phyloP scores from a whole-genome alignment of 306 rosid species.

The Urtica urens region DNA sequence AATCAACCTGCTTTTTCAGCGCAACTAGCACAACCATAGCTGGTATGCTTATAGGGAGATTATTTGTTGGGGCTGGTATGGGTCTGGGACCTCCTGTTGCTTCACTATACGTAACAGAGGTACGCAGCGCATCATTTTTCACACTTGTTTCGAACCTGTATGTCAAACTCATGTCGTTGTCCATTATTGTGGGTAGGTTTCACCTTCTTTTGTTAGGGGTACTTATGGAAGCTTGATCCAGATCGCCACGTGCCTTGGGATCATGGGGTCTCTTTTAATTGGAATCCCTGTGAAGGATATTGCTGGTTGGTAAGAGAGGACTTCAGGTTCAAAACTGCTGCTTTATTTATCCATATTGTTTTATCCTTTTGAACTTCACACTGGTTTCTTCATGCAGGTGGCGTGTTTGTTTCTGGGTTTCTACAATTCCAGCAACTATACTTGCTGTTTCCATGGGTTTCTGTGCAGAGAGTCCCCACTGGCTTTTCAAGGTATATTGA shows the following conservation, averaged over 20 bases:
- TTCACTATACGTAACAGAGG: constrained; percentile 85
- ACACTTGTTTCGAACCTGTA: not conserved
- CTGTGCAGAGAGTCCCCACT: constrained; percentile 92
- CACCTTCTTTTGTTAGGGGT: constrained; percentile 90
- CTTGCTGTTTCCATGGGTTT: constrained; percentile 63
- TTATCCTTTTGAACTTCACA: constrained; percentile 10
- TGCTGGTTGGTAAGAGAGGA: constrained; percentile 55
- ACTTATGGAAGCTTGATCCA: constrained; percentile 88
- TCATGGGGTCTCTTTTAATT: constrained; percentile 76
- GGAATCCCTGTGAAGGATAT: constrained; percentile 88
- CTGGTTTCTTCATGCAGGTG: constrained; percentile 51
- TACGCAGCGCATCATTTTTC: constrained; percentile 21
- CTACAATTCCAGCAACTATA: constrained; percentile 69
- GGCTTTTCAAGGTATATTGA: constrained; percentile 67
- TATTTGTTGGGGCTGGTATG: constrained; percentile 92
- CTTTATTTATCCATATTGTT: constrained; percentile 9
- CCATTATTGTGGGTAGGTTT: constrained; percentile 38
- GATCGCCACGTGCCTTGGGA: constrained; percentile 89
- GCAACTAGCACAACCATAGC: constrained; percentile 74
- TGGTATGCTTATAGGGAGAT: constrained; percentile 92
- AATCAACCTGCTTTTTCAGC: constrained; percentile 38
- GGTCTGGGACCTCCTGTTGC: constrained; percentile 87
- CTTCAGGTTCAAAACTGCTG: constrained; percentile 9
- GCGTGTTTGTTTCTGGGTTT: constrained; percentile 90
- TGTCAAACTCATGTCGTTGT: constrained; percentile 15